Percentiles rank a stretch among this genome's conserved stretches.
Evolutionary conservation across 139 green algal species (phyloP).

Genomic region (Cymbomonas tetramitiformis): DNA sequence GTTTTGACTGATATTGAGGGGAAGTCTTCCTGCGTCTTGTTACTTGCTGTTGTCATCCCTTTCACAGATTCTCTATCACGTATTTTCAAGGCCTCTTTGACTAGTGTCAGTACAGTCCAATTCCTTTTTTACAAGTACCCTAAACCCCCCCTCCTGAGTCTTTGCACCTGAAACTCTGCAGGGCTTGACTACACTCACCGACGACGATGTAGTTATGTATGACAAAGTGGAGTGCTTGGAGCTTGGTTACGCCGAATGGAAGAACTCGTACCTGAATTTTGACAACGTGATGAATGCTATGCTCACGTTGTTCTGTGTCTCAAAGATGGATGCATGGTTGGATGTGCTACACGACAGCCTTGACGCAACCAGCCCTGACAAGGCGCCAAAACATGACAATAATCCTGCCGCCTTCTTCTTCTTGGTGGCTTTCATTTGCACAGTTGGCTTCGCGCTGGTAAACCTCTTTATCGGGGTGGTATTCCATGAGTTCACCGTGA

Average conservation of each 20-base stretch:
- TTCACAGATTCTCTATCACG: too few relatives aligned
- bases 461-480: constrained; percentile 73
- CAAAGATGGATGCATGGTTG: constrained; percentile 14
- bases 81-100: too few relatives aligned
- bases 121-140: too few relatives aligned
- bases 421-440: constrained; percentile 55
- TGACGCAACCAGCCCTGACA: constrained; percentile 30
- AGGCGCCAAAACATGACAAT: constrained; percentile 40
- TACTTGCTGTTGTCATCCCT: too few relatives aligned
- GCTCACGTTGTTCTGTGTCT: constrained; percentile 9
- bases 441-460: constrained; percentile 60
- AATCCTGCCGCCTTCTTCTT: constrained; percentile 54
- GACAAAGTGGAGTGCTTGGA: neutral
- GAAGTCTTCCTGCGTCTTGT: too few relatives aligned
- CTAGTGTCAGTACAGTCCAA: too few relatives aligned
- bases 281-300: constrained; percentile 13
- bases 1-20: too few relatives aligned
- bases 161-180: too few relatives aligned
- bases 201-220: too few relatives aligned
- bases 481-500: constrained; percentile 64
- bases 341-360: constrained; percentile 48
- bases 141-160: too few relatives aligned
- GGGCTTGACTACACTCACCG: too few relatives aligned
- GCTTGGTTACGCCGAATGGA: constrained; percentile 43
- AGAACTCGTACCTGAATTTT: constrained; percentile 12